These are phyloP conservation scores for Taiozyma onychis DNA, from an alignment of 1,139 yeast genomes.

Conservation along the genomic window DNA sequence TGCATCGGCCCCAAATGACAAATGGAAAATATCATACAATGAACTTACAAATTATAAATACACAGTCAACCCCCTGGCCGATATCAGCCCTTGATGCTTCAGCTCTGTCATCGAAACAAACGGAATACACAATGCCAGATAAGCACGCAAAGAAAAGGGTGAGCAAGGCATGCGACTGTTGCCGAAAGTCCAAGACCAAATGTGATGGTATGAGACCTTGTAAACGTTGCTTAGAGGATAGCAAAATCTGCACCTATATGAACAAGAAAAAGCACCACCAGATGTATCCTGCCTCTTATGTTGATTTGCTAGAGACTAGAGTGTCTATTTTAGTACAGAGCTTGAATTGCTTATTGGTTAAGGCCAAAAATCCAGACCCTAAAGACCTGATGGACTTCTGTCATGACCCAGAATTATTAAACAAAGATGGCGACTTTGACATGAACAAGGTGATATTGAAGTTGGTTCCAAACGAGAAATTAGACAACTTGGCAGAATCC, in stretches of 20 bases:
- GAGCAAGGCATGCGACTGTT: conserved; percentile 78
- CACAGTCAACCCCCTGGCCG: not conserved
- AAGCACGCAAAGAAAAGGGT: conserved; percentile 51
- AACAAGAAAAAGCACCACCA: conserved; percentile 61
- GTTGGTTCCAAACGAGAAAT: conserved; percentile 17
- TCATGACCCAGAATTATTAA: conserved; percentile 13
- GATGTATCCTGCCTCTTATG: conserved; percentile 62
- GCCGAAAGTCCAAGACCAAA: conserved; percentile 68
- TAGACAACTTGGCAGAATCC: conserved; percentile 21
- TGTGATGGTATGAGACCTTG: conserved; percentile 81
- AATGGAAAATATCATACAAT: not conserved
- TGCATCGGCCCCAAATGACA: not conserved
- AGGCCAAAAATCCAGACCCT: conserved; percentile 29
- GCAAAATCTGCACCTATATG: conserved; percentile 70
- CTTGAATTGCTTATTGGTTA: conserved; percentile 36
- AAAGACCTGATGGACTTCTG: conserved; percentile 12
- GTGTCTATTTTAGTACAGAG: conserved; percentile 56
- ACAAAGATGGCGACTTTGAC: conserved; percentile 19
- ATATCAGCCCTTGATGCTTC: not conserved
- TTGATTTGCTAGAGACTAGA: conserved; percentile 65
- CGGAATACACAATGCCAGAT: conserved; percentile 2
- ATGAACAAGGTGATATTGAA: conserved; percentile 21
- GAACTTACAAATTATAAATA: not conserved
- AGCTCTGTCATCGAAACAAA: not conserved
- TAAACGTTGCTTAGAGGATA: conserved; percentile 59